These are phyloP conservation scores for Venustampulla echinocandica DNA, from an alignment of 495 filamentous ascomycete species.

Conservation along the genomic window DNA sequence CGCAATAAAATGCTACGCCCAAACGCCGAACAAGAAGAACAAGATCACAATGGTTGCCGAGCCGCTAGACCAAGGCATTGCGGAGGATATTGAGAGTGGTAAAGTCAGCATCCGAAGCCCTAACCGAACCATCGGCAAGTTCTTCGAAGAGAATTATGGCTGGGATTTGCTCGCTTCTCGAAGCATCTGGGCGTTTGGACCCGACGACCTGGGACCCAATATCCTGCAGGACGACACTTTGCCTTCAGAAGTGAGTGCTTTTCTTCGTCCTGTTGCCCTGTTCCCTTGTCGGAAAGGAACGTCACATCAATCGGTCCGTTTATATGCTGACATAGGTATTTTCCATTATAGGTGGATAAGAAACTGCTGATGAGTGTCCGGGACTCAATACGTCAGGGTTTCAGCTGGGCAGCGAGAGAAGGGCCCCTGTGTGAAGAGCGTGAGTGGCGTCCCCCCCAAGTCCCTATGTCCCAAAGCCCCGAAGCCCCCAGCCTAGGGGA, in stretches of 20 bases:
- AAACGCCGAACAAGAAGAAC: constrained; percentile 98
- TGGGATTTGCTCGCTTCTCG: constrained; percentile 91
- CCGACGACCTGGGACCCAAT: constrained; percentile 90
- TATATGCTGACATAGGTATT: constrained; percentile 23
- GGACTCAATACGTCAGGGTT: constrained; percentile 88
- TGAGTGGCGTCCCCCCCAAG: constrained; percentile 40
- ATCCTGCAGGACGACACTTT: constrained; percentile 95
- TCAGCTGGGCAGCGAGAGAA: constrained; percentile 91
- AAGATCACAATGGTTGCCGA: constrained; percentile 98
- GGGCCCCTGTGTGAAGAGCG: constrained; percentile 97
- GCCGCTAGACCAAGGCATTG: constrained; percentile 87
- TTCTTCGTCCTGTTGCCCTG: background rate
- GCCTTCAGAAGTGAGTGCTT: constrained; percentile 55
- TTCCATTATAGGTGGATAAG: constrained; percentile 66
- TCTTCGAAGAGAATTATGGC: constrained; percentile 94
- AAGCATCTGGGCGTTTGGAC: constrained; percentile 98
- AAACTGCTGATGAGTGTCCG: constrained; percentile 78
- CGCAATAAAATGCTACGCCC: constrained; percentile 93
- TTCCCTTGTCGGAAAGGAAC: background rate
- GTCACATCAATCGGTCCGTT: constrained; percentile 21
- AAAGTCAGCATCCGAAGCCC: constrained; percentile 88
- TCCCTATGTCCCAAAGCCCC: too few species aligned
- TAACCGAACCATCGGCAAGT: constrained; percentile 85
- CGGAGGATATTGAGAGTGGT: constrained; percentile 88
- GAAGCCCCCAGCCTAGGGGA: too few species aligned